These are phyloP conservation scores for Spergularia azorica DNA, from an alignment of 179 eudicot species.

Conservation along the genomic window DNA sequence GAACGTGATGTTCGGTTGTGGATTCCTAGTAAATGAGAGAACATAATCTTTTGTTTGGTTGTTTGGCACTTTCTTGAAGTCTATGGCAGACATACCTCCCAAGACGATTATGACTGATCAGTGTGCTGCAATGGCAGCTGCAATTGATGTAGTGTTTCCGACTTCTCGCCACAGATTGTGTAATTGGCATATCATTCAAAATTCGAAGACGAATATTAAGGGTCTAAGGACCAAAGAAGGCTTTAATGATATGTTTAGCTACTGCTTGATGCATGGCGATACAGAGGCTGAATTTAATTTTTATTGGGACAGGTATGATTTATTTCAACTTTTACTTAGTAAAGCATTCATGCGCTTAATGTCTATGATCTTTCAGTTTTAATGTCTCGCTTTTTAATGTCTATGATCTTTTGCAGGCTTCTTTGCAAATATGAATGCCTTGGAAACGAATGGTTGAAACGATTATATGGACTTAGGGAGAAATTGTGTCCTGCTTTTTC, in stretches of 20 bases:
- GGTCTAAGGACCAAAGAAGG: not conserved
- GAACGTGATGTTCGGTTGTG: not conserved
- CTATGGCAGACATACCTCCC: not conserved
- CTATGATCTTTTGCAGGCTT: not conserved
- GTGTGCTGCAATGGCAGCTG: not conserved
- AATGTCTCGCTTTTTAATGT: too few species aligned
- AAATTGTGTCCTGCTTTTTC: slow-evolving; percentile 15
- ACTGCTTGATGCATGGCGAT: not conserved
- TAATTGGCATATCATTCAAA: not conserved
- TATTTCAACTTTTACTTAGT: not conserved
- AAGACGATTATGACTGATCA: not conserved
- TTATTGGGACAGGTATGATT: not conserved
- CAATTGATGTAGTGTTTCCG: not conserved
- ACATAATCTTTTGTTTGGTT: not conserved
- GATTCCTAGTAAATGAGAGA: not conserved
- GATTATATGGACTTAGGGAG: not conserved
- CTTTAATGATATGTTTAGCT: not conserved
- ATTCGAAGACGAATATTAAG: not conserved
- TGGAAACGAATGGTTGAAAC: not conserved
- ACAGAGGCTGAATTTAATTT: not conserved
- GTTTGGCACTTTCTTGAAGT: not conserved
- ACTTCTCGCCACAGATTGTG: not conserved
- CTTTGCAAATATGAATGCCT: not conserved
- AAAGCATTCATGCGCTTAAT: too few species aligned
- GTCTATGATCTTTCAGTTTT: too few species aligned